phyloP scores from a whole-genome alignment of 2,329 filamentous ascomycete genomes.

The Stemphylium beticola region DNA sequence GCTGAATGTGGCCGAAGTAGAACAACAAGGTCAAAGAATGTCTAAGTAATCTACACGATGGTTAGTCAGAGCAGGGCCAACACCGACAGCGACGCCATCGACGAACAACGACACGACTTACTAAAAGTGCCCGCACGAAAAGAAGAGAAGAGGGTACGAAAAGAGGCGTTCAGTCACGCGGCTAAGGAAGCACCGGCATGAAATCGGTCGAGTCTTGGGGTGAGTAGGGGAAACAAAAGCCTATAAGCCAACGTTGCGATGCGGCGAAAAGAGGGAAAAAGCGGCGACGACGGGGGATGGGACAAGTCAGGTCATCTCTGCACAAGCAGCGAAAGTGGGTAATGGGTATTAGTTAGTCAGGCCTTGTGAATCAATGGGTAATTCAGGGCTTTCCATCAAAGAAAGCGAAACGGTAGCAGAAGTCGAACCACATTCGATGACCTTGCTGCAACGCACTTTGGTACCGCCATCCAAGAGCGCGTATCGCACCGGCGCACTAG shows the following conservation, averaged over 20 bases:
- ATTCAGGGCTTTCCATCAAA: constrained; percentile 18
- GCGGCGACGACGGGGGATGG: constrained; percentile 17
- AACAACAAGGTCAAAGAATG: constrained; percentile 35
- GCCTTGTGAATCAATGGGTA: constrained; percentile 1
- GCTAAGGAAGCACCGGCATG: constrained; percentile 50
- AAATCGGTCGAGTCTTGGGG: constrained; percentile 41
- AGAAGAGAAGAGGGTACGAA: constrained; percentile 41
- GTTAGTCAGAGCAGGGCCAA: constrained; percentile 23
- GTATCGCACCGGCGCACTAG: constrained; percentile 39
- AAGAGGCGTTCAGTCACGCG: constrained; percentile 37
- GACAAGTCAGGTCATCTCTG: constrained; percentile 36
- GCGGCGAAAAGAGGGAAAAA: constrained; percentile 16
- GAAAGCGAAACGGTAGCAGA: constrained; percentile 40
- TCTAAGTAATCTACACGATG: constrained; percentile 35
- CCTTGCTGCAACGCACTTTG: constrained; percentile 41
- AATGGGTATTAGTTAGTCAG: constrained; percentile 24
- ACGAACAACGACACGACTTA: constrained; percentile 26
- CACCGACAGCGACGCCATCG: not conserved
- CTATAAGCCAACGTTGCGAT: constrained; percentile 43
- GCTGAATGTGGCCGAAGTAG: constrained; percentile 45
- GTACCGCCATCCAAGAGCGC: constrained; percentile 31
- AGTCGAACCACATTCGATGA: constrained; percentile 43
- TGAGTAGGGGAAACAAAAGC: constrained; percentile 45
- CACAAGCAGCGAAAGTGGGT: constrained; percentile 28
- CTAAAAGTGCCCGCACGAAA: constrained; percentile 49